Percentiles rank a stretch among this genome's conserved stretches.
phyloP scores from a whole-genome alignment of 345 rosid genomes.

The Rhizophora apiculata region DNA sequence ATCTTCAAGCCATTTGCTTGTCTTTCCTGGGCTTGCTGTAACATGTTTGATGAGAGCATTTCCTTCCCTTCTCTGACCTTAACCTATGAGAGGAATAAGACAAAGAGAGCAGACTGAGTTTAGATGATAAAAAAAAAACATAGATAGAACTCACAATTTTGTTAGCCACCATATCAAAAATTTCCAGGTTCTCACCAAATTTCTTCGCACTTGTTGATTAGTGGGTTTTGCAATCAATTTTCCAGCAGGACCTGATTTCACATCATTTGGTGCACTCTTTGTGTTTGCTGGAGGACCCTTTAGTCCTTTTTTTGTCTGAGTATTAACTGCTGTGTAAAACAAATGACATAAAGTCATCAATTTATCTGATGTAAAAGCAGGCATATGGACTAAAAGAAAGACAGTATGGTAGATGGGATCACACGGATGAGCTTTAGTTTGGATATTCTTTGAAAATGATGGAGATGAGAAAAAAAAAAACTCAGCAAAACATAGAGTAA shows the following conservation, averaged over 20 bases:
- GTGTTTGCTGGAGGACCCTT: conserved; percentile 31
- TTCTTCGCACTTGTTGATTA: conserved; percentile 47
- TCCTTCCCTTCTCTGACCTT: conserved; percentile 41
- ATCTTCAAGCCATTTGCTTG: conserved; percentile 31
- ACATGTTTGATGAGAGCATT: conserved; percentile 33
- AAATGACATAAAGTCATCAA: conserved; percentile 4
- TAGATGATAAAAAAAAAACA: too few species aligned
- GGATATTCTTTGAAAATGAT: not conserved
- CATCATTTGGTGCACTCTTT: conserved; percentile 30
- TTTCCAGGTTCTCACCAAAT: conserved; percentile 46
- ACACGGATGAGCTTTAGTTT: conserved; percentile 5
- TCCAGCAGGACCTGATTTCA: conserved; percentile 40
- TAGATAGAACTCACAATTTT: too few species aligned
- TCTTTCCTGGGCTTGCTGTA: conserved; percentile 26
- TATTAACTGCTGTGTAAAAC: conserved; percentile 29
- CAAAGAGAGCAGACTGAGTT: not conserved
- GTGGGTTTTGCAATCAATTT: conserved; percentile 44
- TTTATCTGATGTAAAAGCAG: conserved; percentile 9
- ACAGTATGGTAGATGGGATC: not conserved
- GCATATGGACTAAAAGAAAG: not conserved
- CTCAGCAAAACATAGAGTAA: not conserved
- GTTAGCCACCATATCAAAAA: conserved; percentile 12
- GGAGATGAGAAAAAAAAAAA: conserved; percentile 2
- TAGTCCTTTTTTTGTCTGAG: conserved; percentile 42
- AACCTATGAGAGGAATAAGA: conserved; percentile 16